These are phyloP conservation scores for Fusarium tricinctum DNA, from an alignment of 2,329 filamentous ascomycete genomes.

Conservation along the genomic window DNA sequence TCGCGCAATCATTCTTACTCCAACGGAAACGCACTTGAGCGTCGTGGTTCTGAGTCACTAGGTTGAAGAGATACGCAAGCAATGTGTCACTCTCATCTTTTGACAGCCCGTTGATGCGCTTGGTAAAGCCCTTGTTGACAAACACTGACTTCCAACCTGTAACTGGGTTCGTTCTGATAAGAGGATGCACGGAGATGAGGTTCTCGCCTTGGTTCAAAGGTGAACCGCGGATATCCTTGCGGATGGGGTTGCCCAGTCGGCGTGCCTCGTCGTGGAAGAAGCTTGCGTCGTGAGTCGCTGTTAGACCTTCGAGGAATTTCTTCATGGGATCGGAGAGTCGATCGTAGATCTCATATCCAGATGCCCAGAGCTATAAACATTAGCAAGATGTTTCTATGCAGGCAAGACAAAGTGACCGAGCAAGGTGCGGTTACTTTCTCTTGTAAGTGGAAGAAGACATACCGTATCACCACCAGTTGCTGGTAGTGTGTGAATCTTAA, in stretches of 20 bases:
- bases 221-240: constrained; percentile 63
- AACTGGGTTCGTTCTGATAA: constrained; percentile 72
- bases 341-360: constrained; percentile 72
- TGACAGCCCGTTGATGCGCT: constrained; percentile 68
- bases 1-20: constrained; percentile 68
- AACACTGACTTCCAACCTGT: constrained; percentile 71
- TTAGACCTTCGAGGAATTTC: constrained; percentile 63
- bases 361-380: constrained; percentile 69
- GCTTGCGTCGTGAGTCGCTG: constrained; percentile 62
- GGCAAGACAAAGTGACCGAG: background rate
- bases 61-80: constrained; percentile 63
- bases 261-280: constrained; percentile 66
- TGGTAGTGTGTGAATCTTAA: constrained; percentile 70
- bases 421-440: background rate
- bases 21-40: constrained; percentile 68
- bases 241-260: constrained; percentile 61
- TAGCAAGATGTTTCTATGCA: constrained; percentile 45
- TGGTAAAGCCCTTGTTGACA: constrained; percentile 65
- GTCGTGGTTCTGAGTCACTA: constrained; percentile 69
- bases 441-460: constrained; percentile 15
- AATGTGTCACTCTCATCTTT: constrained; percentile 67
- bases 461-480: constrained; percentile 69
- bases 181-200: constrained; percentile 65
- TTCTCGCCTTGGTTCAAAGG: constrained; percentile 69
- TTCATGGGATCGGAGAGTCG: constrained; percentile 64